phyloP scores from a whole-genome alignment of 306 rosid species.

The Potentilla sterilis region DNA sequence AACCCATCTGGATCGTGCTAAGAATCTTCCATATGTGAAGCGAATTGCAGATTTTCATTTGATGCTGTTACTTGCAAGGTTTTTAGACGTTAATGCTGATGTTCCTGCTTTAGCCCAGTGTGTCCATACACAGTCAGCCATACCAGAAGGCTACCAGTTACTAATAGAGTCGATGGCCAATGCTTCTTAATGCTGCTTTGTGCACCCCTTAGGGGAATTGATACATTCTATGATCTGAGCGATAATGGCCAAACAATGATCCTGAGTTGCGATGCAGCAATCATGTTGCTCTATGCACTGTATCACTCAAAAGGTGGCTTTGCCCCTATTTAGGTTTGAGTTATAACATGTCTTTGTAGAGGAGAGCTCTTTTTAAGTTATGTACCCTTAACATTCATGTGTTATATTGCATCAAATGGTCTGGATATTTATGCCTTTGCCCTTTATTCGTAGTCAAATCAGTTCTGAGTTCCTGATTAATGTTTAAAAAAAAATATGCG shows the following conservation, averaged over 20 bases:
- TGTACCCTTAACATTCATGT: slow-evolving; percentile 22
- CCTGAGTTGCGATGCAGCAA: slow-evolving; percentile 26
- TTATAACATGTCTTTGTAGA: slow-evolving; percentile 23
- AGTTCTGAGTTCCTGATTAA: background rate
- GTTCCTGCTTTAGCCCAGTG: slow-evolving; percentile 86
- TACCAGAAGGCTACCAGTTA: slow-evolving; percentile 91
- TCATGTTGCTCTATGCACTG: slow-evolving; percentile 23
- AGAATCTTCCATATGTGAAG: slow-evolving; percentile 74
- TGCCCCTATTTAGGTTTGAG: slow-evolving; percentile 8
- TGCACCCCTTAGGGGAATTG: slow-evolving; percentile 11
- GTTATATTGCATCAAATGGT: slow-evolving; percentile 4
- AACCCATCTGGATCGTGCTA: slow-evolving; percentile 75
- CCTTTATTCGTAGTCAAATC: background rate
- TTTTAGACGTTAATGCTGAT: slow-evolving; percentile 64
- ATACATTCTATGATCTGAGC: slow-evolving; percentile 11
- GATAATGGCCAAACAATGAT: slow-evolving; percentile 19
- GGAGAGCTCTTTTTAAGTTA: slow-evolving; percentile 20
- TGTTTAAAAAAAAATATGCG: too few relatives aligned
- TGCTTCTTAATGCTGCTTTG: slow-evolving; percentile 41
- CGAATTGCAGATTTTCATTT: slow-evolving; percentile 88
- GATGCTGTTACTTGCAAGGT: slow-evolving; percentile 64
- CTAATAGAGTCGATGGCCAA: slow-evolving; percentile 88
- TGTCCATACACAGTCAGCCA: slow-evolving; percentile 61
- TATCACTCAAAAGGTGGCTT: slow-evolving; percentile 31
- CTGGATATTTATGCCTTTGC: slow-evolving; percentile 2